phyloP scores from a whole-genome alignment of 768 basidiomycete genomes.

The Lactifluus pinguis region DNA sequence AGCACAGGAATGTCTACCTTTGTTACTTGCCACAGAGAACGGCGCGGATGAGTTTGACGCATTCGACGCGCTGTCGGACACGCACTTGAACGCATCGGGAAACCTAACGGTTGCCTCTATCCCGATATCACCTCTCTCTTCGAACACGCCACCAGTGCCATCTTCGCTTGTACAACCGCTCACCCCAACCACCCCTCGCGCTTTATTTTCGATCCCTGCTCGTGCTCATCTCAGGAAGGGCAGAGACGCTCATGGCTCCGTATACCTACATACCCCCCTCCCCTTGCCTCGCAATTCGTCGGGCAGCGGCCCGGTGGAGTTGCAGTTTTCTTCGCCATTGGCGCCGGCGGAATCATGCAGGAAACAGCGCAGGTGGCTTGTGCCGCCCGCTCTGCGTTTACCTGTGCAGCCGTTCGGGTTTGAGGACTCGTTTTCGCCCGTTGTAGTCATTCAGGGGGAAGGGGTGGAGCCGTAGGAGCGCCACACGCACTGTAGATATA shows the following conservation, averaged over 20 bases:
- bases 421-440: conserved; percentile 9
- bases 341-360: background rate
- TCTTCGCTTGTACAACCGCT: background rate
- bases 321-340: background rate
- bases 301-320: background rate
- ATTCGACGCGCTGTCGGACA: background rate
- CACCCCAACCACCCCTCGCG: background rate
- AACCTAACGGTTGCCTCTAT: background rate
- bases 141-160: background rate
- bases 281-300: background rate
- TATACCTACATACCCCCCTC: background rate
- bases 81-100: background rate
- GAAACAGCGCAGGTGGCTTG: background rate
- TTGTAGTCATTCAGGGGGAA: background rate
- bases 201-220: conserved; percentile 13
- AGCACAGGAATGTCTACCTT: conserved; percentile 56
- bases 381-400: background rate
- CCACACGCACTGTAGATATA: too few species aligned
- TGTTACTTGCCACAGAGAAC: conserved; percentile 35
- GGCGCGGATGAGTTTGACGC: background rate
- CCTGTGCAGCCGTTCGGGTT: background rate
- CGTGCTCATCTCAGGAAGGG: background rate
- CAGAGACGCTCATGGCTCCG: background rate
- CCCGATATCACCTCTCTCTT: background rate
- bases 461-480: too few species aligned